phyloP scores from a whole-genome alignment of 1,139 yeast species.

The Pichia norvegensis region DNA sequence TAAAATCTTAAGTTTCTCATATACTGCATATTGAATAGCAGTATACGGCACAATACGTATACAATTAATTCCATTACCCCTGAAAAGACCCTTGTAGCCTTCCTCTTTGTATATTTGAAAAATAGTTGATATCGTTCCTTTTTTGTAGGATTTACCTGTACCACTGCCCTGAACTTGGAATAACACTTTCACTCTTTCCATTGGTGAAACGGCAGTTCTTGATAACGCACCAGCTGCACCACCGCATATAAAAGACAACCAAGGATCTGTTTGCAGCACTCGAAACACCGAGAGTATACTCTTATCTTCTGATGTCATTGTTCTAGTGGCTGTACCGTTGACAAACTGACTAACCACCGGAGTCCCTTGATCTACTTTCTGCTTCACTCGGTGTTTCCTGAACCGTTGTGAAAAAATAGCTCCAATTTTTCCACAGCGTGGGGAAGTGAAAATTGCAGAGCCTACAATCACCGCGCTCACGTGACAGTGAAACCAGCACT shows the following conservation, averaged over 20 bases:
- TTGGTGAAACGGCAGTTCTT: constrained; percentile 88
- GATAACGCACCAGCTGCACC: constrained; percentile 90
- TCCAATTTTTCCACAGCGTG: background rate
- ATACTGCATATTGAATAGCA: constrained; percentile 89
- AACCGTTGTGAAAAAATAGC: background rate
- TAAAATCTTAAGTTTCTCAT: constrained; percentile 26
- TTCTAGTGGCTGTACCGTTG: too few relatives aligned
- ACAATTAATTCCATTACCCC: constrained; percentile 90
- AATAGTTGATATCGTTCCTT: constrained; percentile 72
- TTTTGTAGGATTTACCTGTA: constrained; percentile 37
- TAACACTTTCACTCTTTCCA: constrained; percentile 87
- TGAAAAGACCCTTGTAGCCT: constrained; percentile 78
- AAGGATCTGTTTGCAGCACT: constrained; percentile 22
- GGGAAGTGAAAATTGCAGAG: background rate
- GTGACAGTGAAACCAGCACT: background rate
- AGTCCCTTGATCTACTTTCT: background rate
- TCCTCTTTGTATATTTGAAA: constrained; percentile 78
- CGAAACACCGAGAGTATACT: background rate
- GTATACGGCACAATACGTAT: constrained; percentile 86
- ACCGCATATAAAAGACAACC: constrained; percentile 56
- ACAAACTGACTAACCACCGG: too few relatives aligned
- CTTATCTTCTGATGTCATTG: background rate
- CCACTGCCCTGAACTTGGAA: constrained; percentile 71
- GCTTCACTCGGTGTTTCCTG: background rate
- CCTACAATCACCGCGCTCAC: background rate